Percentiles rank a stretch among this genome's conserved stretches.
phyloP scores from a whole-genome alignment of 2,329 filamentous ascomycete species.

The Sporothrix brasiliensis region DNA sequence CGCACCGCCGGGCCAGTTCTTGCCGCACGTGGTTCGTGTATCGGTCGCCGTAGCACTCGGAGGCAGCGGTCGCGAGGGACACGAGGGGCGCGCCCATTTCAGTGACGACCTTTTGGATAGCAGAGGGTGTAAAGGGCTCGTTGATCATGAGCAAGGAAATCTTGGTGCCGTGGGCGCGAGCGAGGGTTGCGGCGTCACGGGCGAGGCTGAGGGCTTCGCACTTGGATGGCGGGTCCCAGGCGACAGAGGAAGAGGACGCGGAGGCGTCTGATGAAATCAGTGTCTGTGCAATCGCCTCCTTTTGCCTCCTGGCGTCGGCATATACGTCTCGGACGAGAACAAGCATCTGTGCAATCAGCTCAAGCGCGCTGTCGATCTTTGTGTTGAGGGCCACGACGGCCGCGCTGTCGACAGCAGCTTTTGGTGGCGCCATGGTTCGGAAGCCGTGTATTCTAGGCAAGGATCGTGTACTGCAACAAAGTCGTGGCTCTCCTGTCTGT shows the following conservation, averaged over 20 bases:
- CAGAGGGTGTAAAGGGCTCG: constrained; percentile 80
- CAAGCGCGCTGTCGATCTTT: constrained; percentile 45
- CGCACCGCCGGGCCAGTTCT: constrained; percentile 57
- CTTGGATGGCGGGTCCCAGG: constrained; percentile 33
- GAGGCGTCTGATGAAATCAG: too few relatives aligned
- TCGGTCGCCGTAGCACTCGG: constrained; percentile 62
- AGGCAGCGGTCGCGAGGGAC: constrained; percentile 69
- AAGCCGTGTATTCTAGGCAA: neutral
- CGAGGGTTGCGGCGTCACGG: constrained; percentile 69
- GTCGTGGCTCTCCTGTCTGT: neutral
- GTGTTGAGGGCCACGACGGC: constrained; percentile 46
- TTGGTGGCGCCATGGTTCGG: constrained; percentile 33
- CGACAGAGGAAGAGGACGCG: neutral
- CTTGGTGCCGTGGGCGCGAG: constrained; percentile 84
- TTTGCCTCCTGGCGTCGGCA: constrained; percentile 35
- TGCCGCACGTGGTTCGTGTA: constrained; percentile 63
- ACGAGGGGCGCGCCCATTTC: constrained; percentile 73
- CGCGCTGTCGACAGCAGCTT: constrained; percentile 29
- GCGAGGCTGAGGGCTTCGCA: constrained; percentile 68
- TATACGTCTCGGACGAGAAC: constrained; percentile 46
- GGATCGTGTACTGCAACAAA: neutral
- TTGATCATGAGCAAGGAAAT: constrained; percentile 85
- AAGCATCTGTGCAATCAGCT: constrained; percentile 48
- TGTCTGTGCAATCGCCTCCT: neutral
- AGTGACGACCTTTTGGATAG: constrained; percentile 69